Conservation (phyloP, 768 basidiomycete species). For the Leucosporidium yakuticum region DNA sequence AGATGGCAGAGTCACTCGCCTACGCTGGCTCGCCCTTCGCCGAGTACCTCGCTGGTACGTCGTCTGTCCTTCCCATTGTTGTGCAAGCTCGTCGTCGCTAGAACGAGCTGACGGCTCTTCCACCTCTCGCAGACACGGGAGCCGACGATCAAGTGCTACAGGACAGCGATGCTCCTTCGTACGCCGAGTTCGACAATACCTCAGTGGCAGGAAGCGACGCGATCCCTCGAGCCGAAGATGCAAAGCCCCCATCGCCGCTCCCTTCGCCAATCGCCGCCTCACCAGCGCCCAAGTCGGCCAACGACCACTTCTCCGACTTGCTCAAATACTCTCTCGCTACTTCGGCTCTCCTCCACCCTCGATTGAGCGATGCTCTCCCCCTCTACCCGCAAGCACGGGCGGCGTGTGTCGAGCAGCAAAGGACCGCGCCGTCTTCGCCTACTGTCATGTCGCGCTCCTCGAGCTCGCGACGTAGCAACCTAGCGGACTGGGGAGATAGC, state of each 20-base stretch:
- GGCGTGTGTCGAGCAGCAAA: slow-evolving; percentile 1
- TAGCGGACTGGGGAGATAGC: slow-evolving; percentile 3
- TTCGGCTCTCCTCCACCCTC: slow-evolving; percentile 16
- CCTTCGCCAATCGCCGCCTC: background rate
- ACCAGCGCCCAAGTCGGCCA: background rate
- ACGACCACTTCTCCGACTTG: background rate
- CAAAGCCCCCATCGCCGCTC: background rate
- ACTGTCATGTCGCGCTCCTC: background rate
- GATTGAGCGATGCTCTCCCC: slow-evolving; percentile 21
- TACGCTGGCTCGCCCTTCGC: slow-evolving; percentile 1
- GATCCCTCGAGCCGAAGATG: background rate
- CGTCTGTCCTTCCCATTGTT: background rate
- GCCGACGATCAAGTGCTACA: background rate
- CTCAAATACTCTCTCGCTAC: slow-evolving; percentile 30
- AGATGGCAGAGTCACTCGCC: background rate
- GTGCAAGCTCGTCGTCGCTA: background rate
- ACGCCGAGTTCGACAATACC: background rate
- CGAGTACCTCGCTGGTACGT: slow-evolving; percentile 1
- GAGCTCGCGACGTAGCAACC: no score
- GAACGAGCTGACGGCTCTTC: no score
- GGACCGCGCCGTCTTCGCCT: background rate
- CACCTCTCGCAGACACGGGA: background rate
- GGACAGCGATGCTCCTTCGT: background rate
- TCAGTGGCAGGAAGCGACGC: background rate
- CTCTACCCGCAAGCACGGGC: slow-evolving; percentile 14